These are phyloP conservation scores for Achaetomium macrosporum DNA, from an alignment of 2,329 filamentous ascomycete species.

Conservation along the genomic window DNA sequence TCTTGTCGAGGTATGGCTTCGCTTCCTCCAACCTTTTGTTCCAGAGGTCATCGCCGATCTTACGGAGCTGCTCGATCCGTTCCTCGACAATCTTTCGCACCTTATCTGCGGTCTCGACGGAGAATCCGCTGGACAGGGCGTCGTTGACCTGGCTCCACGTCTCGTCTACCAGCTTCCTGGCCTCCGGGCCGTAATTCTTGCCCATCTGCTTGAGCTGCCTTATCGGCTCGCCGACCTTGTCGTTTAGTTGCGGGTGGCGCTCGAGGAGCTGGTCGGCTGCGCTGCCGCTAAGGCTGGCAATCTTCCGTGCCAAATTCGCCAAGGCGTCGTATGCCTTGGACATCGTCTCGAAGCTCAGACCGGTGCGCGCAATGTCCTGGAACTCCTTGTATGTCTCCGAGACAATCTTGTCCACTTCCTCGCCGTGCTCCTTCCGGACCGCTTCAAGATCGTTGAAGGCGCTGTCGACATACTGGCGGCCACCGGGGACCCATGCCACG, in stretches of 20 bases:
- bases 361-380: constrained; percentile 52
- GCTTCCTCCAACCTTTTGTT: constrained; percentile 64
- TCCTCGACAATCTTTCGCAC: constrained; percentile 61
- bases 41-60: constrained; percentile 67
- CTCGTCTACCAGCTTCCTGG: constrained; percentile 68
- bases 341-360: constrained; percentile 57
- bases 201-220: constrained; percentile 65
- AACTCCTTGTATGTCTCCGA: constrained; percentile 62
- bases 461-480: constrained; percentile 59
- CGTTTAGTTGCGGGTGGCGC: constrained; percentile 67
- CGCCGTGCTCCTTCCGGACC: constrained; percentile 59
- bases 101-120: constrained; percentile 45
- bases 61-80: constrained; percentile 60
- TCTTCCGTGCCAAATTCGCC: constrained; percentile 52
- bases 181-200: constrained; percentile 66
- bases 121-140: constrained; percentile 57
- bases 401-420: constrained; percentile 65
- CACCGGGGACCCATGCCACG: constrained; percentile 66
- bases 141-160: constrained; percentile 63
- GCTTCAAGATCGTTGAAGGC: constrained; percentile 67
- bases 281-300: constrained; percentile 58
- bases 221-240: constrained; percentile 63
- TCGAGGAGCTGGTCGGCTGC: constrained; percentile 60
- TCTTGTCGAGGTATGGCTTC: constrained; percentile 69
- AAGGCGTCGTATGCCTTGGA: constrained; percentile 57